Evolutionary conservation across 345 rosid species (phyloP).

Genomic region (Pugionium dolabratum): DNA sequence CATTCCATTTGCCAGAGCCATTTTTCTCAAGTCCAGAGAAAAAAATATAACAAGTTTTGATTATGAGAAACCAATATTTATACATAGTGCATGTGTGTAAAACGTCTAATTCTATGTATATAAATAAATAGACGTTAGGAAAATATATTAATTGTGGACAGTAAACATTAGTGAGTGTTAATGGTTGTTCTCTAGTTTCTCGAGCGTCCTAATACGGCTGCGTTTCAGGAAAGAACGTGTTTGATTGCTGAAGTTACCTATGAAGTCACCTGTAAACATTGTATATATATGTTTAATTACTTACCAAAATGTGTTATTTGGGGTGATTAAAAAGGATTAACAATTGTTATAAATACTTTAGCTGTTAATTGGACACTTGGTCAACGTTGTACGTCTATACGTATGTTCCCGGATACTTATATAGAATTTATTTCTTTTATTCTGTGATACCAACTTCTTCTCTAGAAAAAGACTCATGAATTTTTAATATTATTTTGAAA

Average conservation of each 20-base stretch:
- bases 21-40: background rate
- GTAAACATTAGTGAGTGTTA: background rate
- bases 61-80: conserved; percentile 2
- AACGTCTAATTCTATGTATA: background rate
- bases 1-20: conserved; percentile 19
- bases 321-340: background rate
- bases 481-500: too few species aligned
- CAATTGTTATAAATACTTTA: background rate
- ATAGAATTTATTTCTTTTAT: background rate
- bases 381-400: background rate
- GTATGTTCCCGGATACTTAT: background rate
- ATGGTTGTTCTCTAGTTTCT: background rate
- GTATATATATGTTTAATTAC: too few species aligned
- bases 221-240: background rate
- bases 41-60: background rate
- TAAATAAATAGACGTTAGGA: too few species aligned
- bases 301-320: too few species aligned
- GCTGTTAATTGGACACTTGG: background rate
- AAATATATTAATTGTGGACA: background rate
- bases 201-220: conserved; percentile 2
- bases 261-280: background rate
- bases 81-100: background rate
- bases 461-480: background rate
- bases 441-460: background rate
- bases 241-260: background rate